phyloP scores from a whole-genome alignment of 495 filamentous ascomycete species.

The Cudoniella acicularis region DNA sequence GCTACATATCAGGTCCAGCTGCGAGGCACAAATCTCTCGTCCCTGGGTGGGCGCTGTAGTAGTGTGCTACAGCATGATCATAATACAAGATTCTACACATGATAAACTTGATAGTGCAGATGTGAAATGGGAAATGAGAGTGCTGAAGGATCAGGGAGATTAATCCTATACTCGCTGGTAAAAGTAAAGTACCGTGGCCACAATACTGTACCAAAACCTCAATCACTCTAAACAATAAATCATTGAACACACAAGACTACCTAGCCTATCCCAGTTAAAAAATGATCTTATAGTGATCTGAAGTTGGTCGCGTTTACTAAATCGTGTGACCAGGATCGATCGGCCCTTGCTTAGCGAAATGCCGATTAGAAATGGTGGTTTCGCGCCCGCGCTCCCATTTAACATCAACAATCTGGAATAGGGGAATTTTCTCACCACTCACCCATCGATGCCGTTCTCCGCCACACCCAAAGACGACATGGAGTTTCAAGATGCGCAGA shows the following conservation, averaged over 20 bases:
- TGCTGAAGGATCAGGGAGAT: too few species aligned
- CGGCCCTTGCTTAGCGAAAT: background rate
- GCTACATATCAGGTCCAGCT: constrained; percentile 21
- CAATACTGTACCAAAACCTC: too few species aligned
- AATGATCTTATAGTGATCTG: too few species aligned
- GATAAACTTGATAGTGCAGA: background rate
- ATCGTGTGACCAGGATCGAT: too few species aligned
- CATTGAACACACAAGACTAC: too few species aligned
- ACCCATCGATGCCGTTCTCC: constrained; percentile 13
- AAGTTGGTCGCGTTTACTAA: too few species aligned
- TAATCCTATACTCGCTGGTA: too few species aligned
- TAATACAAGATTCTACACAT: constrained; percentile 19
- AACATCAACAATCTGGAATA: constrained; percentile 1
- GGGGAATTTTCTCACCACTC: background rate
- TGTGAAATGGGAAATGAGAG: background rate
- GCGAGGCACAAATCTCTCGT: constrained; percentile 15
- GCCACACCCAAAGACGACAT: constrained; percentile 40
- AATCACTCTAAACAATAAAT: too few species aligned
- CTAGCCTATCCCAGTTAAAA: too few species aligned
- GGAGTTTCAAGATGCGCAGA: constrained; percentile 79
- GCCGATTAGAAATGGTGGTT: constrained; percentile 3
- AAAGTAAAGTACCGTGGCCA: too few species aligned
- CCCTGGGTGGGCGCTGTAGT: constrained; percentile 13
- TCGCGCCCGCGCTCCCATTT: background rate
- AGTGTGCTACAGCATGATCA: constrained; percentile 18